Percentiles rank a stretch among this genome's conserved stretches.
phyloP scores from a whole-genome alignment of 495 filamentous ascomycete genomes.

The Filosporella fistucella region DNA sequence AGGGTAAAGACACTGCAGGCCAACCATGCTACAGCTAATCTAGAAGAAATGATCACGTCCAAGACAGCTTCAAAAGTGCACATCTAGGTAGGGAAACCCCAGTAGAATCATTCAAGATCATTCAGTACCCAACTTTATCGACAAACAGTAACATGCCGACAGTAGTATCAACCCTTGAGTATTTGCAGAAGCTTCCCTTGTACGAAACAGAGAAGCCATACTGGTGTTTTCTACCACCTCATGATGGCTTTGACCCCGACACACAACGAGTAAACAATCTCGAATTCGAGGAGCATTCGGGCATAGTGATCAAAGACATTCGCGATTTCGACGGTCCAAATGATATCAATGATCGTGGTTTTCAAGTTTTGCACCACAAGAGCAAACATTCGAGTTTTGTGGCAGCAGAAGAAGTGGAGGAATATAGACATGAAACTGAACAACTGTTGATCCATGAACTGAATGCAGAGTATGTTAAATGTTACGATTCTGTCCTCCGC shows the following conservation, averaged over 20 bases:
- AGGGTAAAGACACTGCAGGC: too few relatives aligned
- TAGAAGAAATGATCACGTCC: too few relatives aligned
- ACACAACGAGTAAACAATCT: constrained; percentile 4
- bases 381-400: neutral
- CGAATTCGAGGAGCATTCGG: neutral
- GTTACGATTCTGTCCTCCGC: neutral
- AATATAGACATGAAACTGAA: neutral
- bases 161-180: constrained; percentile 6
- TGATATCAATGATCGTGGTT: neutral
- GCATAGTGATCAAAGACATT: neutral
- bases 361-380: neutral
- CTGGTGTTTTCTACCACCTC: constrained; percentile 11
- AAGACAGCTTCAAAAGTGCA: too few relatives aligned
- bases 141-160: too few relatives aligned
- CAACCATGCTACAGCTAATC: too few relatives aligned
- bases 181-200: constrained; percentile 14
- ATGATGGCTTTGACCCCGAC: constrained; percentile 14
- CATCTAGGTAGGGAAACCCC: too few relatives aligned
- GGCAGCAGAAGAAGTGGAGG: neutral
- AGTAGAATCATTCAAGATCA: too few relatives aligned
- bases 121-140: too few relatives aligned
- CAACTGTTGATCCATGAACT: neutral
- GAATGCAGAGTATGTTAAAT: neutral
- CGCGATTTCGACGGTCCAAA: neutral
- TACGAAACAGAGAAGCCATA: constrained; percentile 17